These are phyloP conservation scores for Alternaria brassicicola DNA, from an alignment of 2,329 filamentous ascomycete genomes.

Conservation along the genomic window DNA sequence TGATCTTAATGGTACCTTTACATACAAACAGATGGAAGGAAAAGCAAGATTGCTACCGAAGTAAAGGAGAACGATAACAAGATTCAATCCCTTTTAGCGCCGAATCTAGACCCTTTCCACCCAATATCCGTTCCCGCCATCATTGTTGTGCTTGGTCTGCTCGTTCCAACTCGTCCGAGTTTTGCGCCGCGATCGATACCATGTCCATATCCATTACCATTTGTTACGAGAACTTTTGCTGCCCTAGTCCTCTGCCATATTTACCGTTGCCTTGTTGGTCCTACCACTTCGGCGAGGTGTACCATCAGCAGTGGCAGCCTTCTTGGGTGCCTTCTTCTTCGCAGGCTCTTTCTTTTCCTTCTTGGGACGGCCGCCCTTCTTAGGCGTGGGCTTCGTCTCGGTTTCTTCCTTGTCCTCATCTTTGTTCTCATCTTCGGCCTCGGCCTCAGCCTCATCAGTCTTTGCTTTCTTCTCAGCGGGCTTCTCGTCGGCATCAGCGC, in stretches of 20 bases:
- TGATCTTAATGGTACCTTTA: neutral
- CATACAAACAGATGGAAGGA: neutral
- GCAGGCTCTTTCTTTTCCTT: slow-evolving; percentile 50
- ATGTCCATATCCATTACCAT: neutral
- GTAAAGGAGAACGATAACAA: neutral
- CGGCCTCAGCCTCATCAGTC: slow-evolving; percentile 29
- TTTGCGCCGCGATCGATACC: neutral
- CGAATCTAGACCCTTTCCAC: slow-evolving; percentile 2
- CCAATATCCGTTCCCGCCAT: slow-evolving; percentile 6
- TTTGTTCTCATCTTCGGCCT: slow-evolving; percentile 39
- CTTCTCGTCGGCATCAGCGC: slow-evolving; percentile 7
- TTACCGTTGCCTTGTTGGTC: slow-evolving; percentile 18
- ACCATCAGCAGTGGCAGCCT: slow-evolving; percentile 56
- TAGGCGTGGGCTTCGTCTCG: slow-evolving; percentile 35
- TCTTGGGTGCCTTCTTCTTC: slow-evolving; percentile 55
- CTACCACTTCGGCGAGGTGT: slow-evolving; percentile 56
- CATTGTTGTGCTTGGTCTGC: neutral
- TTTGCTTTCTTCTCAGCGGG: slow-evolving; percentile 34
- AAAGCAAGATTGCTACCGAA: neutral
- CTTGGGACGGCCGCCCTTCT: slow-evolving; percentile 51
- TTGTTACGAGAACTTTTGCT: slow-evolving; percentile 24
- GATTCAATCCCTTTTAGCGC: slow-evolving; percentile 8
- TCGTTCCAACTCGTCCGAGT: neutral
- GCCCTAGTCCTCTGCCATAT: neutral
- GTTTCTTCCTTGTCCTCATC: slow-evolving; percentile 29